Evolutionary conservation across 257 asterid species (phyloP), one percentile per base, ranked within the genome.

Genomic region (Nicotiana noctiflora): DNA sequence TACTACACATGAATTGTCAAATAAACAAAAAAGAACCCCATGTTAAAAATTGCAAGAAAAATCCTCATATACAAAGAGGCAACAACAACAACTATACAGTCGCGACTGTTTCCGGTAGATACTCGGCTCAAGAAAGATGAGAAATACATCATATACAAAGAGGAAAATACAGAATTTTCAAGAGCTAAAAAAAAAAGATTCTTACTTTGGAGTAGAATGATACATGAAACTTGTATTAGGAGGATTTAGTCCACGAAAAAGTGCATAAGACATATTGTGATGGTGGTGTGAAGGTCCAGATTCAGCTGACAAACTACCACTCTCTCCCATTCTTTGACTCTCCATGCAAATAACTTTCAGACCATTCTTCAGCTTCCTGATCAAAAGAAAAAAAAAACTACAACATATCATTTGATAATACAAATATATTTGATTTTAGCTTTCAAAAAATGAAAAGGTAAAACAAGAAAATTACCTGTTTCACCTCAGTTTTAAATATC

Each of bases 321-420:
- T 65, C 75, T 88, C 93, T 84, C 93, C 96, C 44, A 90, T 68
- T 83, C 93, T 64, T 75, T 88, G 96, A 81, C 90, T 89, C 82
- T 89, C 98, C 99, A 95, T 95, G 99, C 97, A 90, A 87, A 72
- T 7, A 74, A 27, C 25, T 53, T 61, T 90, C 88, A 90, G 79
- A 86, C 87, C 92, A 90, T 88, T 80, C 80, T 82, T 84, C 52
- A 49, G 75, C 5, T 53, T 4, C 27, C 80, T 75, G 25, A 31
- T 2, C 0, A 12, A 76, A 67, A 18, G 23, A 1, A 5, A 40
- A 59, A 34, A 29, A 61, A 23, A 57, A 74, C n/a, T 6, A 3
- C 9, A 46, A 19, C 23, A 21, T 34, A 5, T 31, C 31, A 23
- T 27, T 52, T 44, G 6, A 76, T 6, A 37, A 82, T 25, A 68